A percentile compares a stretch with the other conserved stretches of the same genome.
These are phyloP conservation scores for Nannochloropsis oceanica DNA, from an alignment of 108 stramenopile species.

Conservation along the genomic window DNA sequence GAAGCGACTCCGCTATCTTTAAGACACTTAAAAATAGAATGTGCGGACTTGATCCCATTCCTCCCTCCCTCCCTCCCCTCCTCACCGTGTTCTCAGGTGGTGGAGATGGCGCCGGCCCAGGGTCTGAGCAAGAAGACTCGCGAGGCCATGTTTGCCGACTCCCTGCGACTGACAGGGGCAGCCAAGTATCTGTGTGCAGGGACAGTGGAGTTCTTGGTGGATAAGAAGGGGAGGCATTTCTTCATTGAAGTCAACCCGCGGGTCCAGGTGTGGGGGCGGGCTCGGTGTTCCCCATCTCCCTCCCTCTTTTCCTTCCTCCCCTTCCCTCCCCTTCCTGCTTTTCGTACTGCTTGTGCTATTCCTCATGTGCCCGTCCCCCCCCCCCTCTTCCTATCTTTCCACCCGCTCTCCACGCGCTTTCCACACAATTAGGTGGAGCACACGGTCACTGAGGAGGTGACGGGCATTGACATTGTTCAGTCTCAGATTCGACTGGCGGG, in stretches of 20 bases:
- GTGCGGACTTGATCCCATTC: no score
- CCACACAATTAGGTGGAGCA: conserved; percentile 82
- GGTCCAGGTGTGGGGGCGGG: neutral
- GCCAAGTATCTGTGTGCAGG: conserved; percentile 84
- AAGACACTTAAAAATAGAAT: no score
- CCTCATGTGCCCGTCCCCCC: neutral
- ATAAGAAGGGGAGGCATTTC: conserved; percentile 45
- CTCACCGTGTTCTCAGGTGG: conserved; percentile 22
- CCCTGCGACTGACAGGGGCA: conserved; percentile 45
- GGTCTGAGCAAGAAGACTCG: conserved; percentile 53
- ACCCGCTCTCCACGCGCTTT: neutral
- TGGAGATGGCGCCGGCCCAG: conserved; percentile 79
- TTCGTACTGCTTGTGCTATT: neutral
- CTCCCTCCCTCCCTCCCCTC: no score
- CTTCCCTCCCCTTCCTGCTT: neutral
- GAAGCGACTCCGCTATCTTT: no score
- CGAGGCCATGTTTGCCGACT: conserved; percentile 55
- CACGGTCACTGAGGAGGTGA: conserved; percentile 91
- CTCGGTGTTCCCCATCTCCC: neutral
- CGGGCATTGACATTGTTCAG: conserved; percentile 81
- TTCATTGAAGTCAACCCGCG: conserved; percentile 12
- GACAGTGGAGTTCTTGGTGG: conserved; percentile 91
- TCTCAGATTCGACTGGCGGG: conserved; percentile 72
- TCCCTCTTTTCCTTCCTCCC: neutral
- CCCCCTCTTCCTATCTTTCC: neutral